Percentiles rank a stretch among this genome's conserved stretches.
Conservation (phyloP, 495 filamentous ascomycete genomes). For the Aspergillus conjunctus region DNA sequence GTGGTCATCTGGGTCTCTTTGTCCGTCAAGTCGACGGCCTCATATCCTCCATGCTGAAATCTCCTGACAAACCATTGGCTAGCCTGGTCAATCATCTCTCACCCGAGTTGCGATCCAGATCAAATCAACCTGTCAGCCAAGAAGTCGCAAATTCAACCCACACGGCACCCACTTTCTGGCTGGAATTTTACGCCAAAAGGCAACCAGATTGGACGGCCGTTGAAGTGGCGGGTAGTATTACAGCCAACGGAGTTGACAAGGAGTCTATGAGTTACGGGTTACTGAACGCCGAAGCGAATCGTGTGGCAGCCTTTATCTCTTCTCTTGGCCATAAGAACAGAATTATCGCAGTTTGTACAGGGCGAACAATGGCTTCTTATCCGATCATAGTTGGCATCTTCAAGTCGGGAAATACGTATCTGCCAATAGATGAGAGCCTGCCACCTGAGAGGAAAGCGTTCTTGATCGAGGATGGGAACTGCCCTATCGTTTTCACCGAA, state of each 20-base stretch:
- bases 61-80: constrained; percentile 26
- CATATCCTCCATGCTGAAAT: constrained; percentile 29
- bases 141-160: constrained; percentile 26
- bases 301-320: constrained; percentile 42
- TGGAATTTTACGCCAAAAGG: constrained; percentile 35
- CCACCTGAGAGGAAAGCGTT: constrained; percentile 49
- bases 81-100: constrained; percentile 27
- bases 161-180: constrained; percentile 32
- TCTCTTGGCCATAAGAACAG: constrained; percentile 33
- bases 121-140: constrained; percentile 21
- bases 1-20: constrained; percentile 31
- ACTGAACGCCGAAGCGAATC: constrained; percentile 41
- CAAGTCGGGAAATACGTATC: constrained; percentile 70
- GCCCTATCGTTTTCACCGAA: constrained; percentile 36
- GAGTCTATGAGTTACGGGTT: constrained; percentile 41
- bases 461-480: constrained; percentile 41
- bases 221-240: constrained; percentile 40
- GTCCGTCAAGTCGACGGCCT: constrained; percentile 35
- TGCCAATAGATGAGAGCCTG: constrained; percentile 59
- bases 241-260: constrained; percentile 32
- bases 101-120: constrained; percentile 29
- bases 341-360: constrained; percentile 48
- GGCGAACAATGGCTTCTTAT: constrained; percentile 45
- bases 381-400: constrained; percentile 48
- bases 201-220: constrained; percentile 45